Percentiles rank a stretch among this genome's conserved stretches.
Conservation (phyloP, 2,329 filamentous ascomycete species). For the Alternaria consortialis region DNA sequence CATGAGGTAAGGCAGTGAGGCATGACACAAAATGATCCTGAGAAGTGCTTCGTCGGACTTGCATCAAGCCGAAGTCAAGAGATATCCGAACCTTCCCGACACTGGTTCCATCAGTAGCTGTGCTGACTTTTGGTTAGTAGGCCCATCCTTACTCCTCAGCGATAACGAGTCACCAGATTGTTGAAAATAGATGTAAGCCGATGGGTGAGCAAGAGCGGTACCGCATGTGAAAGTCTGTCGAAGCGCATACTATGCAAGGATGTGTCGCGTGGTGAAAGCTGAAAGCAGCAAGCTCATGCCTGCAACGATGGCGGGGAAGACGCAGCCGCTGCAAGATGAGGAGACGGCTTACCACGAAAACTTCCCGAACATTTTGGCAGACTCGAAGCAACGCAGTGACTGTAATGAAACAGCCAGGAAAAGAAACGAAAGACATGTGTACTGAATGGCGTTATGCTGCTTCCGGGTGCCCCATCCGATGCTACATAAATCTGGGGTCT, state of each 20-base stretch:
- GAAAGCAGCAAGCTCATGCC: not conserved
- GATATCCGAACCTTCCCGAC: not conserved
- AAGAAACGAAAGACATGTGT: not conserved
- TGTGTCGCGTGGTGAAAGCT: constrained; percentile 5
- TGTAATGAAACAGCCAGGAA: constrained; percentile 13
- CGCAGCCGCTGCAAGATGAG: constrained; percentile 6
- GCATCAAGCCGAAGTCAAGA: constrained; percentile 1
- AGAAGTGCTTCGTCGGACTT: constrained; percentile 3
- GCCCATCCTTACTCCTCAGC: not conserved
- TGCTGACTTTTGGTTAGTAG: not conserved
- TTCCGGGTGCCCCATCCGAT: constrained; percentile 1
- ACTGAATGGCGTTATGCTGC: not conserved
- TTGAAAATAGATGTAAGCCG: not conserved
- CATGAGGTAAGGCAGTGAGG: not conserved
- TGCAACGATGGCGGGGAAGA: constrained; percentile 6
- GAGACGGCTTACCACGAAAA: constrained; percentile 12
- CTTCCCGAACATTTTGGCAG: not conserved
- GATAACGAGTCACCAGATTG: not conserved
- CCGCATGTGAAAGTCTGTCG: not conserved
- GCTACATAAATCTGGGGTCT: constrained; percentile 1
- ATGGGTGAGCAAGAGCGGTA: constrained; percentile 1
- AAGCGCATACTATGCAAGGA: constrained; percentile 4
- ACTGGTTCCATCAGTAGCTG: not conserved
- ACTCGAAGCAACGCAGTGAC: constrained; percentile 2
- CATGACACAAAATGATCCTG: not conserved